These are phyloP conservation scores for Erythrobasidium hasegawianum DNA, from an alignment of 1,284 basidiomycete genomes.

Conservation along the genomic window DNA sequence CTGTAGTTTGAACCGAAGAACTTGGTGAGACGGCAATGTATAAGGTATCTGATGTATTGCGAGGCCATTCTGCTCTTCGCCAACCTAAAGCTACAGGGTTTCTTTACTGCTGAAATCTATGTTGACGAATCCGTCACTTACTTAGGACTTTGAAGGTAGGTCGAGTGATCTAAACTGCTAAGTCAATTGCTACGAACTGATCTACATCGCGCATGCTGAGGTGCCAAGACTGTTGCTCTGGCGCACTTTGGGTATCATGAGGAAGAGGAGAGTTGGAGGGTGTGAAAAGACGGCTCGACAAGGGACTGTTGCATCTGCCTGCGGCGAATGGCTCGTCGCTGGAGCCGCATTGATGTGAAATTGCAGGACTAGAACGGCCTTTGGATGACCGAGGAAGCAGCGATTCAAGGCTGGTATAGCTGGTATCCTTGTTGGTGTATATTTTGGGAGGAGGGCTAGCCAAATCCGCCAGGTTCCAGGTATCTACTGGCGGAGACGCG, in stretches of 20 bases:
- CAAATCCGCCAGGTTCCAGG: not conserved
- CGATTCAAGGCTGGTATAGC: not conserved
- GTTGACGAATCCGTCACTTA: no score
- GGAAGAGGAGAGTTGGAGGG: not conserved
- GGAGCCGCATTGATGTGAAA: not conserved
- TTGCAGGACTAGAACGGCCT: not conserved
- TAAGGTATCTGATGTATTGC: no score
- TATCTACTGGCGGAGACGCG: not conserved
- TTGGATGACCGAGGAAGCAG: not conserved
- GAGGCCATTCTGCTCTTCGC: no score
- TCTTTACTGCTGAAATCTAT: no score
- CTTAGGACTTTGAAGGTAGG: no score
- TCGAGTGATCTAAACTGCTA: not conserved
- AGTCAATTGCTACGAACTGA: slow-evolving; percentile 28
- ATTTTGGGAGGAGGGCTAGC: not conserved
- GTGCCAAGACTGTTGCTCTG: slow-evolving; percentile 4
- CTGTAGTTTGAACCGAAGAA: no score
- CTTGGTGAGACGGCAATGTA: no score
- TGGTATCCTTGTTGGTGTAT: no score
- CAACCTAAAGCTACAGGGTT: no score
- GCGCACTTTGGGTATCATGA: not conserved
- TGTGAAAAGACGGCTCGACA: not conserved
- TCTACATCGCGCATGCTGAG: slow-evolving; percentile 24
- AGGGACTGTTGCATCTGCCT: not conserved
- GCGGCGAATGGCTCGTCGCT: not conserved